These are phyloP conservation scores for Usnea hakonensis DNA, from an alignment of 495 filamentous ascomycete genomes.

Conservation along the genomic window DNA sequence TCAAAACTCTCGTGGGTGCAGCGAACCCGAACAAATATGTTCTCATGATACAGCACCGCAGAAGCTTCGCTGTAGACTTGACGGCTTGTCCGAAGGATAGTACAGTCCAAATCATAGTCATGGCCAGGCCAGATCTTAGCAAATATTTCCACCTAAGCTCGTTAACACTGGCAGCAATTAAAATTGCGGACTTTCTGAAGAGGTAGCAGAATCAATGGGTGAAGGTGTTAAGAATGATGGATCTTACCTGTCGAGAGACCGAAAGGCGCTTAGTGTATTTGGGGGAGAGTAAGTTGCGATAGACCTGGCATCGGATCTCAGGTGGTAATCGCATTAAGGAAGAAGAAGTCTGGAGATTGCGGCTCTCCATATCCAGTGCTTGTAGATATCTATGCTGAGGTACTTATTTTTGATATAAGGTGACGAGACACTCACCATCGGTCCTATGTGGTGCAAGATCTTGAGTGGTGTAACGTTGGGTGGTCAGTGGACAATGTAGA, in stretches of 20 bases:
- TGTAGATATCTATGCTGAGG: neutral
- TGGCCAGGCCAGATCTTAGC: neutral
- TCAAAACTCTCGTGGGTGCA: neutral
- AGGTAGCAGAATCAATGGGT: neutral
- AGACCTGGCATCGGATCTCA: neutral
- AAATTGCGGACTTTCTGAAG: neutral
- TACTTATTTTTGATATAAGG: too few relatives aligned
- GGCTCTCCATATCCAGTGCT: neutral
- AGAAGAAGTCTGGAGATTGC: neutral
- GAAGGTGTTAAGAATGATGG: neutral
- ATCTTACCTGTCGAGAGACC: neutral
- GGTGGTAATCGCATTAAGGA: neutral
- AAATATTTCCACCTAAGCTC: neutral
- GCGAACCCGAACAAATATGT: neutral
- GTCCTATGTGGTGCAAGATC: too few relatives aligned
- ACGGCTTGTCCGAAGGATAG: neutral
- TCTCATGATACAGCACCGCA: neutral
- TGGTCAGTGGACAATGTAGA: too few relatives aligned
- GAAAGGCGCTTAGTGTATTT: neutral
- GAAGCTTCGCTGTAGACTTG: neutral
- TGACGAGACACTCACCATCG: too few relatives aligned
- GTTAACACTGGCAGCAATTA: neutral
- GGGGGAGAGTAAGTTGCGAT: neutral
- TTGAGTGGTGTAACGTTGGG: too few relatives aligned
- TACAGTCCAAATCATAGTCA: neutral